Percentiles rank a stretch among this genome's conserved stretches.
Conservation (phyloP, 1,284 basidiomycete species). For the Lentinus polychrous region DNA sequence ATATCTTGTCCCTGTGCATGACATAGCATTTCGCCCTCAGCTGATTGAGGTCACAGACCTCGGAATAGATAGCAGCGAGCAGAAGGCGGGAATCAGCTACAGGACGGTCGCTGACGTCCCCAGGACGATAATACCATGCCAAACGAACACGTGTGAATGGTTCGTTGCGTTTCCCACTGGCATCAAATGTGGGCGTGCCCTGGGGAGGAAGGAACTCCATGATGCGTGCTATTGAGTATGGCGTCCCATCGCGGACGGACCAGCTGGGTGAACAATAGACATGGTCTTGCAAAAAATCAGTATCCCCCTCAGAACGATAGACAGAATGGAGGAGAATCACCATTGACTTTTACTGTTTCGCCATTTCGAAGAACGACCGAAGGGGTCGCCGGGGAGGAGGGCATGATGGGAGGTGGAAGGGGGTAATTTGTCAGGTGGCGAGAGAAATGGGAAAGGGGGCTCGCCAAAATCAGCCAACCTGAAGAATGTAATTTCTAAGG, state of each 20-base stretch:
- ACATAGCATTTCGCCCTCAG: conserved; percentile 90
- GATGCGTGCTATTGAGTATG: conserved; percentile 90
- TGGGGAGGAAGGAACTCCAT: conserved; percentile 91
- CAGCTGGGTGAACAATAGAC: conserved; percentile 92
- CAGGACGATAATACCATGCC: conserved; percentile 90
- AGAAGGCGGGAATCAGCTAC: conserved; percentile 86
- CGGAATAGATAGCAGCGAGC: conserved; percentile 92
- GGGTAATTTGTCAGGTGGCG: neutral
- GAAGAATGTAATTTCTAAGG: neutral
- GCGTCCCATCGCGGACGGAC: conserved; percentile 85
- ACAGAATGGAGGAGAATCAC: conserved; percentile 35
- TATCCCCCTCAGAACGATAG: conserved; percentile 16
- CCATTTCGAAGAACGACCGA: conserved; percentile 60
- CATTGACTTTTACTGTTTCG: conserved; percentile 76
- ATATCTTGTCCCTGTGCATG: conserved; percentile 89
- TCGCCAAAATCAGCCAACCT: conserved; percentile 1
- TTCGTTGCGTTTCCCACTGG: conserved; percentile 48
- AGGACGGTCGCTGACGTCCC: conserved; percentile 80
- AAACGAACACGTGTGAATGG: conserved; percentile 76
- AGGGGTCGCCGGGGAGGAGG: conserved; percentile 17
- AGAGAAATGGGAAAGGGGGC: conserved; percentile 1
- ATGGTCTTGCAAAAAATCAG: conserved; percentile 63
- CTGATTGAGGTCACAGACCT: conserved; percentile 88
- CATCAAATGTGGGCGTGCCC: conserved; percentile 40
- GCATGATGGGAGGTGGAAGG: conserved; percentile 13